A percentile compares a stretch with the other conserved stretches of the same genome.
phyloP scores from a whole-genome alignment of 2,329 filamentous ascomycete genomes.

The Clathrospora elynae region DNA sequence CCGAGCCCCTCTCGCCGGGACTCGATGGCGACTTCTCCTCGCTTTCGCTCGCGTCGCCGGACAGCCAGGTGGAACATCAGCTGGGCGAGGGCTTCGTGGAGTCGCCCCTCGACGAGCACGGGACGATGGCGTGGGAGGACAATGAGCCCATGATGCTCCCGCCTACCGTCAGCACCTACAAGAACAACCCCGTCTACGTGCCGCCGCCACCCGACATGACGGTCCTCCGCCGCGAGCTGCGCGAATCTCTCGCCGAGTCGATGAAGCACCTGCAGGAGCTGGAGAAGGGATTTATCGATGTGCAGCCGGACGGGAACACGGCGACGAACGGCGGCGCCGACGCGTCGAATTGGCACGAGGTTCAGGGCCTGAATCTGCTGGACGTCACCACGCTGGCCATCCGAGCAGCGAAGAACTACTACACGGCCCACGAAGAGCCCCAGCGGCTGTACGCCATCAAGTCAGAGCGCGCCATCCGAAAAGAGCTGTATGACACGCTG shows the following conservation, averaged over 20 bases:
- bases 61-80: conserved; percentile 34
- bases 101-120: conserved; percentile 61
- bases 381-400: conserved; percentile 96
- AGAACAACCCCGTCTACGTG: conserved; percentile 78
- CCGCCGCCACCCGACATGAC: conserved; percentile 82
- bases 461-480: conserved; percentile 81
- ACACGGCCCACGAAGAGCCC: conserved; percentile 87
- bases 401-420: conserved; percentile 92
- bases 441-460: conserved; percentile 85
- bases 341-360: conserved; percentile 75
- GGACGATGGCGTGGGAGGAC: conserved; percentile 59
- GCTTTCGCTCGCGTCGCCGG: conserved; percentile 31
- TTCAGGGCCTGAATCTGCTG: conserved; percentile 89
- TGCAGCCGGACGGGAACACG: conserved; percentile 10
- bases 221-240: conserved; percentile 73
- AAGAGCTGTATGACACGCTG: conserved; percentile 82
- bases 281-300: conserved; percentile 42
- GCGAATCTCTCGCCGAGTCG: conserved; percentile 71
- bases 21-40: conserved; percentile 35
- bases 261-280: conserved; percentile 69
- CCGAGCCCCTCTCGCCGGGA: conserved; percentile 35
- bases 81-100: conserved; percentile 52
- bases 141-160: conserved; percentile 81
- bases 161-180: conserved; percentile 97
- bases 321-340: conserved; percentile 29